Base-by-base conservation (phyloP, 2,329 filamentous ascomycete genomes). In the Hymenoscyphus fructigenus region DNA sequence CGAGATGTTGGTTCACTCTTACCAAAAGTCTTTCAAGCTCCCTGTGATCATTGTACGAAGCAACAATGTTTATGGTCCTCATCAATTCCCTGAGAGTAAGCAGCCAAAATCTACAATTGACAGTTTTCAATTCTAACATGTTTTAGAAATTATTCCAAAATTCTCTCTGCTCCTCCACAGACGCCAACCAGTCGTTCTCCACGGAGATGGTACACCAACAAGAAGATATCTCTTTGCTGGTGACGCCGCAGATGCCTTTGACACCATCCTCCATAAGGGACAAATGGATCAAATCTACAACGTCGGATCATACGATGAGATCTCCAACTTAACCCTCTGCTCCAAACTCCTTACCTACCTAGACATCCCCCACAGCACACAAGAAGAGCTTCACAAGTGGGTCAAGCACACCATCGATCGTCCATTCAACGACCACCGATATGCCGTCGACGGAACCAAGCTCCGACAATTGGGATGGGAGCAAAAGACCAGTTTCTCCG, bases 1-100 rank as follows among this genome's bases (percentile, higher is more conserved):
- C 5, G 91, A 93, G 79, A 93, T 93, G 90, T 82, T 92, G 73
- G 90, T 94, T n/a, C 88, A 90, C 76, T 91, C 91, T n/a, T 95
- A 93, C 76, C 85, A 89, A 75, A 92, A 91, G 79, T 91, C 88
- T 77, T 93, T 93, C 81, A 90, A 90, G 76, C 82, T 95, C 14
- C 91, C 91, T 1, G 86, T 88, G 60, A 91, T 94, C 68, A 91
- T 93, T 71, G 89, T 93, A 32, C 84, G 91, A 59, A 90, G 90
- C 75, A 94, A 94, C 80, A 94, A 95, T 72, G 90, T 94, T 34
- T 95, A 93, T 73, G 91, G 91, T 0, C 91, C 91, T 26, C 90
- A 93, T 74, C 91, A 94, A 75, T 93, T 89, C 75, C 91, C 91
- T 0, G 91, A 93, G 79, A 93, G 91, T 93, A 79, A 77, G 89